These are phyloP conservation scores for Umbelopsis sp. DNA, from an alignment of 192 early-diverging fungal species.

Conservation along the genomic window DNA sequence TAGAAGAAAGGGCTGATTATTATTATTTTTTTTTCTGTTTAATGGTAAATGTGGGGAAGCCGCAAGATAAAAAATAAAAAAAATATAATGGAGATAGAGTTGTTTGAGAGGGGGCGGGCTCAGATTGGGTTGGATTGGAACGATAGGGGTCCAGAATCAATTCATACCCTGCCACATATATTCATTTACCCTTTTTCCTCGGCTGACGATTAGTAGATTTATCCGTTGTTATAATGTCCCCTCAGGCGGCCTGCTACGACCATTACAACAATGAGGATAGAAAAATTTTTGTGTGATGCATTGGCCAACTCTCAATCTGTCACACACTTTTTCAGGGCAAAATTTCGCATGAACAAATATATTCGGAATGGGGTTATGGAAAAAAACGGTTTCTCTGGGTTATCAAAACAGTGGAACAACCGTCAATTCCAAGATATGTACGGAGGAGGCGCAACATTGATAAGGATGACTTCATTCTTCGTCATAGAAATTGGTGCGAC, in stretches of 20 bases:
- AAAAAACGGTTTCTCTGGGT: background rate
- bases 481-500: constrained; percentile 10
- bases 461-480: constrained; percentile 8
- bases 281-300: too few species aligned
- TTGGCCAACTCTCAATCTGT: too few species aligned
- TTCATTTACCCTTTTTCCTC: background rate
- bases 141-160: constrained; percentile 14
- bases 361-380: too few species aligned
- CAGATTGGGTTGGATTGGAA: background rate
- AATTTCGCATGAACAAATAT: too few species aligned
- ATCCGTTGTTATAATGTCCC: too few species aligned
- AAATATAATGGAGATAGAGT: too few species aligned
- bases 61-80: background rate
- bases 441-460: background rate
- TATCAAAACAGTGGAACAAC: background rate
- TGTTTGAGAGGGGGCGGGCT: too few species aligned
- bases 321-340: too few species aligned
- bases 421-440: background rate
- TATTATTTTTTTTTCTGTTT: background rate
- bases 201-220: background rate
- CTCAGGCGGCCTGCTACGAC: too few species aligned
- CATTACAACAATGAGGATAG: too few species aligned
- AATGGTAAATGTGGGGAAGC: constrained; percentile 13
- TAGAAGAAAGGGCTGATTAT: background rate
- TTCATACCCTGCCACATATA: background rate